Evolutionary conservation across 306 rosid genomes (phyloP).

Genomic region (Cicer chorassanicum): DNA sequence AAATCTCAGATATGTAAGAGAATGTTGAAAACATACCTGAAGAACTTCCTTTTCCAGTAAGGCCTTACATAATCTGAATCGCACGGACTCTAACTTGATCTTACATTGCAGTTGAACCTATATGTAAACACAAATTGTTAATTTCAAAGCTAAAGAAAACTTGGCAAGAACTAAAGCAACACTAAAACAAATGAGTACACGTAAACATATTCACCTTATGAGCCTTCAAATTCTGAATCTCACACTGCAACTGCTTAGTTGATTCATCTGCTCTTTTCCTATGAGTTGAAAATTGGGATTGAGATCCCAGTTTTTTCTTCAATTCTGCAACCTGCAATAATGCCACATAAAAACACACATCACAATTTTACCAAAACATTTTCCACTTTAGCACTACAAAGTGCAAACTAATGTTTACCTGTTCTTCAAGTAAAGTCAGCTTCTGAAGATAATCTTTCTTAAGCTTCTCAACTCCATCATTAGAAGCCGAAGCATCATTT

Average conservation of each 20-base stretch:
- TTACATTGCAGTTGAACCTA: constrained; percentile 92
- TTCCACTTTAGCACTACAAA: background rate
- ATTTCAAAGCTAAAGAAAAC: constrained; percentile 9
- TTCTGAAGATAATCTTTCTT: constrained; percentile 84
- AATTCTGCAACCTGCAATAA: constrained; percentile 69
- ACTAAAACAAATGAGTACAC: background rate
- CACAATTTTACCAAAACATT: background rate
- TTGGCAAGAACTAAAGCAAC: background rate
- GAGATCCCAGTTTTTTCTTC: constrained; percentile 73
- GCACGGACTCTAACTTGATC: constrained; percentile 81
- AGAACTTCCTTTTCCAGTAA: constrained; percentile 79
- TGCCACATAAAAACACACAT: constrained; percentile 15
- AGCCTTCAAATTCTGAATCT: constrained; percentile 81
- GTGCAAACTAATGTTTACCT: constrained; percentile 56
- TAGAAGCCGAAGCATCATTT: constrained; percentile 52
- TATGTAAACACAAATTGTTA: constrained; percentile 27
- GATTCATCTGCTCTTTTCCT: constrained; percentile 68
- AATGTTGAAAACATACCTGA: constrained; percentile 63
- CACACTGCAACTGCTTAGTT: constrained; percentile 64
- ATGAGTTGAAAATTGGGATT: constrained; percentile 78
- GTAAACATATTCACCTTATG: constrained; percentile 66
- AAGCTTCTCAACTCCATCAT: constrained; percentile 65
- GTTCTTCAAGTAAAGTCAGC: constrained; percentile 77
- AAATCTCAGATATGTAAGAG: background rate
- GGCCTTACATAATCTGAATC: constrained; percentile 71